Conservation (phyloP, 1,284 basidiomycete genomes). For the Neolentinus lepideus region DNA sequence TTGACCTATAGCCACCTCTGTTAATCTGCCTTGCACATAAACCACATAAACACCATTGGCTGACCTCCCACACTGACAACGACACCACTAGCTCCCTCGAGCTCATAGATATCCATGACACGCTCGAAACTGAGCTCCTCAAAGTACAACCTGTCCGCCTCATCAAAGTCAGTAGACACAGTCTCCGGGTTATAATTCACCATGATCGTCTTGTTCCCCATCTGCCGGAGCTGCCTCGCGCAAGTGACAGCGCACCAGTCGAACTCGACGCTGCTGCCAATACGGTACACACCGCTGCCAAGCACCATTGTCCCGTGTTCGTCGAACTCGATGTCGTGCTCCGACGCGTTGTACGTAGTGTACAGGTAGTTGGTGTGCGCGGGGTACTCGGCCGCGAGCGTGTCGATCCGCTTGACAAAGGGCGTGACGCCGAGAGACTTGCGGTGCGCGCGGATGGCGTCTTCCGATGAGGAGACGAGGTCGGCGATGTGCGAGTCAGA, state of each 20-base stretch:
- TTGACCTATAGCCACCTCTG: constrained; percentile 57
- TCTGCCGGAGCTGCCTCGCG: constrained; percentile 83
- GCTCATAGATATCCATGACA: constrained; percentile 99
- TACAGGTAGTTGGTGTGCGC: constrained; percentile 99
- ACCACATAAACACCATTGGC: constrained; percentile 15
- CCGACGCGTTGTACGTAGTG: constrained; percentile 97
- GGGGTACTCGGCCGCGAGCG: constrained; percentile 97
- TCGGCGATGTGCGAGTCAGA: constrained; percentile 90
- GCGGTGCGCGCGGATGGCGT: constrained; percentile 75
- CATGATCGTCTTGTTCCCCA: constrained; percentile 97
- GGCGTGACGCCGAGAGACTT: constrained; percentile 88
- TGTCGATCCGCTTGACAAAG: constrained; percentile 99
- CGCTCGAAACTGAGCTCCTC: constrained; percentile 97
- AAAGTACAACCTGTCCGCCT: constrained; percentile 98
- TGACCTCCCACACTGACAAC: constrained; percentile 94
- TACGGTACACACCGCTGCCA: constrained; percentile 98
- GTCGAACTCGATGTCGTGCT: constrained; percentile 94
- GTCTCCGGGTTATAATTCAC: constrained; percentile 99
- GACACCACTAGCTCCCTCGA: constrained; percentile 89
- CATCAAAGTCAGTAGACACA: constrained; percentile 98
- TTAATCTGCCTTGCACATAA: constrained; percentile 9
- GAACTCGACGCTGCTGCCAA: constrained; percentile 98
- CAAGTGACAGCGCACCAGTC: constrained; percentile 99
- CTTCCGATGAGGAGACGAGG: constrained; percentile 65
- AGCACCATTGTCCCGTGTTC: constrained; percentile 99